phyloP scores from a whole-genome alignment of 768 basidiomycete genomes.

The Leccinum subgranulosum region DNA sequence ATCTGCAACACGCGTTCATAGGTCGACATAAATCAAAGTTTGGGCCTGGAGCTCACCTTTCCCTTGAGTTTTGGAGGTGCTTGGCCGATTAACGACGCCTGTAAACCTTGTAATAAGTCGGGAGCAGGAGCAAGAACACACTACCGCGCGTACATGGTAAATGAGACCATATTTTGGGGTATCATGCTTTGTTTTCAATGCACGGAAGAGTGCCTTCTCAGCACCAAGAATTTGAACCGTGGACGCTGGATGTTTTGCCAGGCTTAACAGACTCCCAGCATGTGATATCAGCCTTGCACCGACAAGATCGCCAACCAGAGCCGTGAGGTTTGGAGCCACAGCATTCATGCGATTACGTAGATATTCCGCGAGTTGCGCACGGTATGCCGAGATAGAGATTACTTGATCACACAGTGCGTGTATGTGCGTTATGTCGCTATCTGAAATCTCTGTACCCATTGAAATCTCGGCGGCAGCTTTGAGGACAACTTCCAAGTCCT shows the following conservation, averaged over 20 bases:
- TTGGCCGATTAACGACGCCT: slow-evolving; percentile 96
- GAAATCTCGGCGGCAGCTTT: slow-evolving; percentile 97
- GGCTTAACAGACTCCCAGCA: slow-evolving; percentile 64
- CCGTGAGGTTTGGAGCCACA: slow-evolving; percentile 94
- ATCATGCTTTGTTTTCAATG: slow-evolving; percentile 83
- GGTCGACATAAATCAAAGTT: not conserved
- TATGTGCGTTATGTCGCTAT: slow-evolving; percentile 95
- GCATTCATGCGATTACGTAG: slow-evolving; percentile 97
- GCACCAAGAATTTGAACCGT: slow-evolving; percentile 77
- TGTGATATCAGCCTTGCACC: slow-evolving; percentile 74
- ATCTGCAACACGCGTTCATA: slow-evolving; percentile 48
- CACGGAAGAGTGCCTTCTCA: slow-evolving; percentile 75
- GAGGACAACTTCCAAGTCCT: slow-evolving; percentile 92
- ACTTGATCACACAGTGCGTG: slow-evolving; percentile 97
- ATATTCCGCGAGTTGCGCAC: slow-evolving; percentile 93
- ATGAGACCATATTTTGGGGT: slow-evolving; percentile 99
- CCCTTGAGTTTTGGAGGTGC: slow-evolving; percentile 98
- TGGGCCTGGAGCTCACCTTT: slow-evolving; percentile 61
- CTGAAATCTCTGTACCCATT: slow-evolving; percentile 99
- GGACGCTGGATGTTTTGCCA: slow-evolving; percentile 77
- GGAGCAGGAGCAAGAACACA: not conserved
- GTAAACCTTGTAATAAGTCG: slow-evolving; percentile 4
- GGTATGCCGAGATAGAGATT: slow-evolving; percentile 93
- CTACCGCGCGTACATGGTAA: slow-evolving; percentile 73
- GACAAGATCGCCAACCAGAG: slow-evolving; percentile 75